These are phyloP conservation scores for Glycine tomentella DNA, from an alignment of 306 rosid genomes.

Conservation along the genomic window DNA sequence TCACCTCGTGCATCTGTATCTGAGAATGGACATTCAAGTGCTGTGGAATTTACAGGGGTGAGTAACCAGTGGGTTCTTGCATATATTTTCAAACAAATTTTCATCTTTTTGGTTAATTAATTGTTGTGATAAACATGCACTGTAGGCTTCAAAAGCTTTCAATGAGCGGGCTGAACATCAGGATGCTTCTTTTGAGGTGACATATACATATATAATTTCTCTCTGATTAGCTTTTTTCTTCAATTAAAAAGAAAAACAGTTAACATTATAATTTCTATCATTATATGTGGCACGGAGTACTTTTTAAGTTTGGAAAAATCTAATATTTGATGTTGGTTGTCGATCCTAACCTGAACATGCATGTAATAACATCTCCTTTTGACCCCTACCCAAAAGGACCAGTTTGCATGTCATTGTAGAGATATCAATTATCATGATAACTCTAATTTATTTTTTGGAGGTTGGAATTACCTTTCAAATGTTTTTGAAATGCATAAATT, in stretches of 20 bases:
- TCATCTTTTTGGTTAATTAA: neutral
- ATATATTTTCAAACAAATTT: slow-evolving; percentile 19
- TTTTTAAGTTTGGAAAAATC: neutral
- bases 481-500: slow-evolving; percentile 19
- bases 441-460: slow-evolving; percentile 13
- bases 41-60: slow-evolving; percentile 64
- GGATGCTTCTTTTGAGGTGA: slow-evolving; percentile 77
- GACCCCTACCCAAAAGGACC: neutral
- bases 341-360: slow-evolving; percentile 10
- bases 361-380: neutral
- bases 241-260: neutral
- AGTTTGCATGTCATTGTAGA: slow-evolving; percentile 2
- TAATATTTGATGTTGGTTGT: no score
- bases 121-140: slow-evolving; percentile 35
- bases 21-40: slow-evolving; percentile 69
- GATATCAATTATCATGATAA: slow-evolving; percentile 23
- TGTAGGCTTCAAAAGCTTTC: slow-evolving; percentile 69
- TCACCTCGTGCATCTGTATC: slow-evolving; percentile 88
- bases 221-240: slow-evolving; percentile 20
- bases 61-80: slow-evolving; percentile 50
- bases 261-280: neutral
- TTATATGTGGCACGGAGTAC: neutral
- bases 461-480: slow-evolving; percentile 20
- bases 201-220: neutral
- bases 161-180: slow-evolving; percentile 59